Percentiles rank a stretch among this genome's conserved stretches.
Conservation (phyloP, 306 rosid genomes). For the Acacia confusa region DNA sequence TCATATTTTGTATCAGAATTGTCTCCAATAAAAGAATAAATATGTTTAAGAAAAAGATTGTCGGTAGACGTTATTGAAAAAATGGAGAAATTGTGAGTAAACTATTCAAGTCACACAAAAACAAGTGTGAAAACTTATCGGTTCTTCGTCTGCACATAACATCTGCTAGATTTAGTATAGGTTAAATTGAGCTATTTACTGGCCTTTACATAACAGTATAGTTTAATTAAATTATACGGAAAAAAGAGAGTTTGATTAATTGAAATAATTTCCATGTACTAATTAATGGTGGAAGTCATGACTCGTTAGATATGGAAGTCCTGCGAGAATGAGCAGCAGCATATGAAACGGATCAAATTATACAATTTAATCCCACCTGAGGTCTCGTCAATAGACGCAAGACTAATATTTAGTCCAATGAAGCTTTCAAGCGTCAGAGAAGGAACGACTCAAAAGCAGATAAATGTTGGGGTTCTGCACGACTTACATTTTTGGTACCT, state of each 20-base stretch:
- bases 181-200: neutral
- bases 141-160: neutral
- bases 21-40: too few relatives aligned
- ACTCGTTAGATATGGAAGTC: neutral
- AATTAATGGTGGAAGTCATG: neutral
- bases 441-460: neutral
- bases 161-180: neutral
- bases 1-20: too few relatives aligned
- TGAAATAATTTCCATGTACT: neutral
- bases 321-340: neutral
- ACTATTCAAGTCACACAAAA: neutral
- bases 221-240: neutral
- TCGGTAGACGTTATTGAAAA: too few relatives aligned
- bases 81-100: neutral
- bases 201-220: neutral
- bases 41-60: too few relatives aligned
- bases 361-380: neutral
- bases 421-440: neutral
- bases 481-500: neutral
- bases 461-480: neutral
- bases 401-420: neutral
- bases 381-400: neutral
- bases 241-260: neutral
- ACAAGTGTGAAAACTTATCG: neutral
- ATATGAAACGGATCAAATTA: neutral